Conservation (phyloP, 495 filamentous ascomycete genomes). For the Paragyromitra xinjiangensis region DNA sequence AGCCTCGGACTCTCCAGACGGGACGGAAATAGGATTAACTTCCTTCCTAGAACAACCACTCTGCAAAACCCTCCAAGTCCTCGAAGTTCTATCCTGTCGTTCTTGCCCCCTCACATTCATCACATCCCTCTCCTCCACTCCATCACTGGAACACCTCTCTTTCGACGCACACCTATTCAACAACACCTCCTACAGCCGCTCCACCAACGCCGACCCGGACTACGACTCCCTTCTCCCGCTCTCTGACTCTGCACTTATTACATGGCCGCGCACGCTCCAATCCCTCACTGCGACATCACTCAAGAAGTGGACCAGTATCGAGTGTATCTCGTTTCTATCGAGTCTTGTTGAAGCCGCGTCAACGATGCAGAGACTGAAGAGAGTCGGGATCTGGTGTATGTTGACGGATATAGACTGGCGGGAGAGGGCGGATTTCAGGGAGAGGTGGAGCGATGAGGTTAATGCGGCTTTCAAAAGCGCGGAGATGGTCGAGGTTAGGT, state of each 20-base stretch:
- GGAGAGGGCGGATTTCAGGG: constrained; percentile 36
- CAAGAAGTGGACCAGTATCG: constrained; percentile 11
- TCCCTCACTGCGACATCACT: constrained; percentile 28
- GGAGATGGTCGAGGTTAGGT: constrained; percentile 53
- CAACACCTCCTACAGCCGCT: background rate
- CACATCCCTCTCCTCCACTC: constrained; percentile 14
- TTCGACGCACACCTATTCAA: constrained; percentile 33
- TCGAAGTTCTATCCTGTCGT: constrained; percentile 19
- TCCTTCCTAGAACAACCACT: constrained; percentile 20
- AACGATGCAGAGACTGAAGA: background rate
- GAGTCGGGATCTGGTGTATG: constrained; percentile 31
- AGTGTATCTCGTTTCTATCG: constrained; percentile 34
- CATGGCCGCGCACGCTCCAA: constrained; percentile 11
- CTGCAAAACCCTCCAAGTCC: constrained; percentile 6
- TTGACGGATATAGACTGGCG: constrained; percentile 46
- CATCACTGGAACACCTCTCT: background rate
- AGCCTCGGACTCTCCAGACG: background rate
- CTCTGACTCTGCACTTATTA: background rate
- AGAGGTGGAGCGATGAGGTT: constrained; percentile 71
- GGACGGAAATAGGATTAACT: constrained; percentile 3
- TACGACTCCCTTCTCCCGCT: constrained; percentile 16
- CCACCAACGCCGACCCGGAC: background rate
- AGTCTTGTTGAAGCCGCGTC: constrained; percentile 32
- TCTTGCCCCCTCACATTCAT: constrained; percentile 39
- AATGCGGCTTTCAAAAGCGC: constrained; percentile 79